Evolutionary conservation across 2,329 filamentous ascomycete species (phyloP), one percentile per base, ranked within the genome.

Genomic region (Alternaria sp.): DNA sequence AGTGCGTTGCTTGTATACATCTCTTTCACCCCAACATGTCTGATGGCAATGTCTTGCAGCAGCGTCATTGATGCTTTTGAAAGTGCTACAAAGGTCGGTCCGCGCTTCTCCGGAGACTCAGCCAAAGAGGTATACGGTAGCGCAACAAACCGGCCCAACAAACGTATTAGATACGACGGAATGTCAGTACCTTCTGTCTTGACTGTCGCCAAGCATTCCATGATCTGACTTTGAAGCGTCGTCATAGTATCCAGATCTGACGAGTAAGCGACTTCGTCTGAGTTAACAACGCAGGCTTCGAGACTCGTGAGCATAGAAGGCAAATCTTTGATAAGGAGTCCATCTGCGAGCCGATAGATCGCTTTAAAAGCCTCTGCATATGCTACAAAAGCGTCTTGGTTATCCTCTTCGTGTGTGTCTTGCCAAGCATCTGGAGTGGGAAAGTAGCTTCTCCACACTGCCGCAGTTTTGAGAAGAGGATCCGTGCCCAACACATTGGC

Each of bases 21-120:
- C 36, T 91, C 87, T n/a, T 81, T 73, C 25, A 91, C 87, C 0
- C 81, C 77, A 0, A 87, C 85, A 64, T 92, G 88, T 16, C 82
- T 79, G 4, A 87, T 78, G 4, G 90, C 81, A 3, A 92, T 79
- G 0, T 80, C 81, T 64, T 91, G 84, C 2, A 96, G 78, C 46
- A 93, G 86, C 2, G 85, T 81, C 85, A 97, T 95, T 60, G 90
- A 89, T 20, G 87, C 87, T 77, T 95, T 97, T 1, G 94, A 93
- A 73, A 98, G 87, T 34, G 95, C 94, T 57, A 99, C 89, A 74
- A 93, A 98, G 0, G 93, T 97, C 7, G 92, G 91, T 58, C 88
- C 88, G 52, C 73, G 74, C 56, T 71, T 76, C 18, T 63, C 61
- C 11, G 67, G 59, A 1, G 60, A 62, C 27, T 63, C 53, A 10